These are phyloP conservation scores for Coprinopsis strossmayeri DNA, from an alignment of 768 basidiomycete species.

Conservation along the genomic window DNA sequence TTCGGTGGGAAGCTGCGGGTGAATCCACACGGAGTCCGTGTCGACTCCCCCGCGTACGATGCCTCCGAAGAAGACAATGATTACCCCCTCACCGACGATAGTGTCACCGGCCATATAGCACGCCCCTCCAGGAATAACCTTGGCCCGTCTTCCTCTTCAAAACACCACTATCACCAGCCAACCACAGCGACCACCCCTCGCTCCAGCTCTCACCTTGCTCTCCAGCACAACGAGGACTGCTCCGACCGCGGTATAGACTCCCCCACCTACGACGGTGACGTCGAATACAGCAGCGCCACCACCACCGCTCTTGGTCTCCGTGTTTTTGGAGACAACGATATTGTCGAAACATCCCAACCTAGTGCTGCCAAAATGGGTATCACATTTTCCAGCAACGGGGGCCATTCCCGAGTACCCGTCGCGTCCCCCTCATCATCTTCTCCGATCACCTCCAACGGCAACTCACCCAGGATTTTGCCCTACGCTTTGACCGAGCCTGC, in stretches of 20 bases:
- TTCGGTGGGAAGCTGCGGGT: constrained; percentile 62
- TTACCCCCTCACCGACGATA: constrained; percentile 69
- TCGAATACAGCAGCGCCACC: constrained; percentile 62
- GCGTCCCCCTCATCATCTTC: constrained; percentile 24
- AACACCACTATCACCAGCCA: constrained; percentile 10
- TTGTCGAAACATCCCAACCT: constrained; percentile 14
- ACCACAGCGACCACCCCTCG: constrained; percentile 21
- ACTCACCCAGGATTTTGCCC: constrained; percentile 5
- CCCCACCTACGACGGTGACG: constrained; percentile 86
- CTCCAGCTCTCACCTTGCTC: constrained; percentile 43
- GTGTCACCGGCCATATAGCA: constrained; percentile 37
- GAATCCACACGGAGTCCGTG: constrained; percentile 1
- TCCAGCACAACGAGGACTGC: constrained; percentile 49
- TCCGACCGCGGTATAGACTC: constrained; percentile 54
- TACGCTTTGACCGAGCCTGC: constrained; percentile 29
- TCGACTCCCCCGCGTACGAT: constrained; percentile 75
- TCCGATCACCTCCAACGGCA: constrained; percentile 13
- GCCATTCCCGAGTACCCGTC: background rate
- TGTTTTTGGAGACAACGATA: constrained; percentile 6
- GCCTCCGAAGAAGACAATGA: constrained; percentile 89
- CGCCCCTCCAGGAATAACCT: constrained; percentile 11
- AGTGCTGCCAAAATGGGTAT: constrained; percentile 3
- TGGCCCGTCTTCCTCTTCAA: constrained; percentile 19
- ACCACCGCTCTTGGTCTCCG: constrained; percentile 17
- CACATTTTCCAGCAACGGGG: background rate